Evolutionary conservation across 331 rosid species (phyloP).

Genomic region (Rhamnella rubrinervis): DNA sequence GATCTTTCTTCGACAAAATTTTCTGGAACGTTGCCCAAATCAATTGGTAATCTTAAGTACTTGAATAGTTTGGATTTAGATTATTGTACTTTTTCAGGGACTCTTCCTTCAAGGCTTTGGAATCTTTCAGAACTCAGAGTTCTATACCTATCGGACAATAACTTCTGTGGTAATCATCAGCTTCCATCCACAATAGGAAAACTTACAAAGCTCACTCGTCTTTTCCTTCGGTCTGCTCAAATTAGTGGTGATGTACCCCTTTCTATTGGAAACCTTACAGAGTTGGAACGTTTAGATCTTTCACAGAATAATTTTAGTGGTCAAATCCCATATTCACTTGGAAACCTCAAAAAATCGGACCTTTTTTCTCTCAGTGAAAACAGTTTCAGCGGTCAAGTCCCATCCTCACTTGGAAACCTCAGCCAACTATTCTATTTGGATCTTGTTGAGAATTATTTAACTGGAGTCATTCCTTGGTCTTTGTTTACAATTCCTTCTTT

Average conservation of each 20-base stretch:
- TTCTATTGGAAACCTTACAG: not conserved
- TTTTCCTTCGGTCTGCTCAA: no score
- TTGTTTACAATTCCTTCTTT: slow-evolving; percentile 13
- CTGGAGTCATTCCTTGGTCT: not conserved
- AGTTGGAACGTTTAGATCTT: not conserved
- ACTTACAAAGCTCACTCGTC: not conserved
- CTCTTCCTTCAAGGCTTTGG: no score
- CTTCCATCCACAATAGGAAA: not conserved
- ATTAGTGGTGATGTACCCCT: no score
- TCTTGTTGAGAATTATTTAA: not conserved
- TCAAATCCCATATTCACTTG: not conserved
- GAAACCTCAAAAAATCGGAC: not conserved
- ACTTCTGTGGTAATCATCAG: not conserved
- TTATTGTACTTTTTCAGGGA: no score
- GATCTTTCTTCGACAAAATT: no score
- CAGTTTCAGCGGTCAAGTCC: not conserved
- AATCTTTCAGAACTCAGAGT: no score
- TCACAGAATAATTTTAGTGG: not conserved
- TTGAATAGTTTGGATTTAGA: no score
- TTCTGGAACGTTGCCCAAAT: no score
- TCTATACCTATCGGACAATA: no score
- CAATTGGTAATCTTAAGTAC: no score
- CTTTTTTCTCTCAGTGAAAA: not conserved
- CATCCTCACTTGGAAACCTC: not conserved
- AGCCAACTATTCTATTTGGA: not conserved